Evolutionary conservation across 2,329 filamentous ascomycete genomes (phyloP).

Genomic region (Penicillium expansum): DNA sequence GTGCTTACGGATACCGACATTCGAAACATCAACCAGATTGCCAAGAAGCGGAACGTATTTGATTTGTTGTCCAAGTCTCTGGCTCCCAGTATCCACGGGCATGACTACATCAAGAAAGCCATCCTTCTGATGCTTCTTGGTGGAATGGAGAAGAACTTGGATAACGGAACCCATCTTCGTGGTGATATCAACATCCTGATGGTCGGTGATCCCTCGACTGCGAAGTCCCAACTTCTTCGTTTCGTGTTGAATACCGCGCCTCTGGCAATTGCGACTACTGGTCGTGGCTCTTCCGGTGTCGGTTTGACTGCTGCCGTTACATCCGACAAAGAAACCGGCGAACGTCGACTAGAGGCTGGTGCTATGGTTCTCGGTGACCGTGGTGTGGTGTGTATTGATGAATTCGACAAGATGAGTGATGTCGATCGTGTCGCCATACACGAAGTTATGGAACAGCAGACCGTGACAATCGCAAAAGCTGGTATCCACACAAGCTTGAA

Average conservation of each 20-base stretch:
- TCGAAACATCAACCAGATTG: constrained; percentile 95
- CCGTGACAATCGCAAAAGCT: constrained; percentile 96
- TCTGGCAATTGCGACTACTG: constrained; percentile 93
- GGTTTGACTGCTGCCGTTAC: constrained; percentile 97
- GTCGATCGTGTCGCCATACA: constrained; percentile 97
- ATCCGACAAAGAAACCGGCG: constrained; percentile 94
- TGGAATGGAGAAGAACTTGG: constrained; percentile 96
- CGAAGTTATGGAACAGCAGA: constrained; percentile 99
- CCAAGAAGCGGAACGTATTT: constrained; percentile 92
- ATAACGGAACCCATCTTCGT: constrained; percentile 95
- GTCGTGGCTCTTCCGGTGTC: constrained; percentile 92
- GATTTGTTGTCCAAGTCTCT: constrained; percentile 90
- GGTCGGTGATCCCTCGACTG: constrained; percentile 97
- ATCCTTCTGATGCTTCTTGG: constrained; percentile 92
- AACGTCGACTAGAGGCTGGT: constrained; percentile 90
- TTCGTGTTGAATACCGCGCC: constrained; percentile 98
- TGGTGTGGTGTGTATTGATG: constrained; percentile 97
- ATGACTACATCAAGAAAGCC: constrained; percentile 97
- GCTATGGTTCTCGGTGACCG: constrained; percentile 98
- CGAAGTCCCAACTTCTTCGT: constrained; percentile 94
- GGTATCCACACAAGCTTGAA: constrained; percentile 98
- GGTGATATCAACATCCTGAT: constrained; percentile 99
- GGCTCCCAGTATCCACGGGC: constrained; percentile 93
- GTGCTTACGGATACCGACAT: constrained; percentile 96
- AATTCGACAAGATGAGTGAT: constrained; percentile 99